Conservation (phyloP, 148 eudicot genomes). For the Dysphania ambrosioides region DNA sequence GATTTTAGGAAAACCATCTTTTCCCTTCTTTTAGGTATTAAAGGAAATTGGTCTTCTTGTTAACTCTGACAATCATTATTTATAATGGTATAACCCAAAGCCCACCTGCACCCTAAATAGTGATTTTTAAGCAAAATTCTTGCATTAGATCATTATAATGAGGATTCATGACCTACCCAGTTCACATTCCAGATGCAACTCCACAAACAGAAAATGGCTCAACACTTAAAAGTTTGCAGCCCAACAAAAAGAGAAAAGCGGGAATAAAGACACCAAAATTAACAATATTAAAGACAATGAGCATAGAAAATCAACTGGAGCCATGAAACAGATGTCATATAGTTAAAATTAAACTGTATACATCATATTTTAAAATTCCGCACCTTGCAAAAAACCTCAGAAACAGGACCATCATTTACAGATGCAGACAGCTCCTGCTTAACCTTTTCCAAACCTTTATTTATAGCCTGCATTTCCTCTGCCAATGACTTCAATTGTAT, state of each 20-base stretch:
- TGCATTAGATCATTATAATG: too few relatives aligned
- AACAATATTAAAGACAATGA: neutral
- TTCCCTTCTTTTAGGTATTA: too few relatives aligned
- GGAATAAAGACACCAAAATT: neutral
- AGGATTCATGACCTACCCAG: too few relatives aligned
- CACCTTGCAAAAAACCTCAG: slow-evolving; percentile 78
- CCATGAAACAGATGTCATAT: neutral
- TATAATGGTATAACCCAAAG: too few relatives aligned
- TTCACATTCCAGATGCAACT: neutral
- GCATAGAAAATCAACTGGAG: neutral
- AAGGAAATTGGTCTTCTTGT: too few relatives aligned
- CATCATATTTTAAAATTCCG: neutral
- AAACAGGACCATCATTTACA: slow-evolving; percentile 89
- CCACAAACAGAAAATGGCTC: neutral
- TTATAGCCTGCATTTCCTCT: slow-evolving; percentile 97
- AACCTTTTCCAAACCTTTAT: slow-evolving; percentile 83
- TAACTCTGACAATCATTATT: too few relatives aligned
- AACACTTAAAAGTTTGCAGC: neutral
- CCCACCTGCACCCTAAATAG: too few relatives aligned
- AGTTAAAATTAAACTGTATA: neutral
- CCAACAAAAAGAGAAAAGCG: neutral
- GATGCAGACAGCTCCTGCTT: slow-evolving; percentile 81
- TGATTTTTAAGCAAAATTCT: too few relatives aligned
- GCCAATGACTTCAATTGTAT: slow-evolving; percentile 95
- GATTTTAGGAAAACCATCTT: too few relatives aligned